Conservation (phyloP, 768 basidiomycete genomes). For the Termitomyces bulborhizus region DNA sequence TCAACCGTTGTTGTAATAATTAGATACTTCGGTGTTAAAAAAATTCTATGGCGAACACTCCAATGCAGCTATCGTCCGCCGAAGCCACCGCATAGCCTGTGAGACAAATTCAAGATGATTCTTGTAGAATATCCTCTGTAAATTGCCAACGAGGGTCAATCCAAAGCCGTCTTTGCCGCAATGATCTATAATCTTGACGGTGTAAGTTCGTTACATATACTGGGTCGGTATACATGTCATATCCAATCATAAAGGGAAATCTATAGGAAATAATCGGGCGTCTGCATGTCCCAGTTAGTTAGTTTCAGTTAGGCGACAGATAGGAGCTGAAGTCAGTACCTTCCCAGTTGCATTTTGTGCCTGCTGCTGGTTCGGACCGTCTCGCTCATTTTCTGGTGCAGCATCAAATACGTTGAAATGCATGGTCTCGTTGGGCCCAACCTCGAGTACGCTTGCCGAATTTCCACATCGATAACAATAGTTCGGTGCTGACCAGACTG, state of each 20-base stretch:
- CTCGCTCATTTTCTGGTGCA: conserved; percentile 95
- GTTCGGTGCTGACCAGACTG: conserved; percentile 98
- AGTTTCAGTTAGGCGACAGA: conserved; percentile 8
- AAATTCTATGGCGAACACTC: too few relatives aligned
- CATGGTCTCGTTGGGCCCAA: conserved; percentile 81
- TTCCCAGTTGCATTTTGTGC: conserved; percentile 67
- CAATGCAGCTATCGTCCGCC: neutral
- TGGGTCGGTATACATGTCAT: conserved; percentile 11
- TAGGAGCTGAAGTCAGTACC: conserved; percentile 31
- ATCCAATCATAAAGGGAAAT: conserved; percentile 11
- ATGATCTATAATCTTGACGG: neutral
- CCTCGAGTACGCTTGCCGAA: conserved; percentile 92
- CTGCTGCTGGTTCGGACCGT: conserved; percentile 78
- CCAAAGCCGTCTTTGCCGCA: neutral
- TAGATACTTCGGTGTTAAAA: neutral
- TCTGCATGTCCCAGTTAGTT: conserved; percentile 28
- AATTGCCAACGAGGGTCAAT: neutral
- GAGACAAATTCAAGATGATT: neutral
- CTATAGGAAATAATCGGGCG: conserved; percentile 77
- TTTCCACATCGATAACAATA: conserved; percentile 99
- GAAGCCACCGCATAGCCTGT: neutral
- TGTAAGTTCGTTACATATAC: conserved; percentile 8
- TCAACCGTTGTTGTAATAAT: neutral
- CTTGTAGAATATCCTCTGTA: neutral
- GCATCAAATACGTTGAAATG: conserved; percentile 99